phyloP scores from a whole-genome alignment of 2,329 filamentous ascomycete species.

The Colletotrichum zoysiae region DNA sequence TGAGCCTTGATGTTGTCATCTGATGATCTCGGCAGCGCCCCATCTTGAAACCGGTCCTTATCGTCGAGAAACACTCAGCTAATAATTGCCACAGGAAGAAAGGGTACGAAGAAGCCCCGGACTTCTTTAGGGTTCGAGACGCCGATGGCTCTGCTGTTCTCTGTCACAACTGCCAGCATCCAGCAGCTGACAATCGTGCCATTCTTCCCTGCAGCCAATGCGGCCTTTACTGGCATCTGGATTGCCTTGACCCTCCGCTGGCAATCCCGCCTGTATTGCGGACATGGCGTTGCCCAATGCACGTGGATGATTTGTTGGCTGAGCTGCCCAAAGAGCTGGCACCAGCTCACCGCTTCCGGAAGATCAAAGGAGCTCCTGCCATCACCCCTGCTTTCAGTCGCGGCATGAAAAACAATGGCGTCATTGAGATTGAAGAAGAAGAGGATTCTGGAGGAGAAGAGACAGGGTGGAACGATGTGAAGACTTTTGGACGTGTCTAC shows the following conservation, averaged over 20 bases:
- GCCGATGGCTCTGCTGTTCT: slow-evolving; percentile 80
- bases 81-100: slow-evolving; percentile 59
- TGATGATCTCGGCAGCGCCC: slow-evolving; percentile 3
- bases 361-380: slow-evolving; percentile 65
- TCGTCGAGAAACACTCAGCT: slow-evolving; percentile 44
- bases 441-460: slow-evolving; percentile 69
- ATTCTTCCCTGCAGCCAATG: slow-evolving; percentile 92
- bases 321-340: slow-evolving; percentile 68
- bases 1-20: slow-evolving; percentile 1
- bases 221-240: slow-evolving; percentile 87
- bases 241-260: slow-evolving; percentile 89
- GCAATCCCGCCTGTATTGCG: slow-evolving; percentile 81
- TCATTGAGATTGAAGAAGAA: slow-evolving; percentile 77
- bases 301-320: slow-evolving; percentile 81
- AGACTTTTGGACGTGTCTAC: slow-evolving; percentile 74
- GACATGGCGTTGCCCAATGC: slow-evolving; percentile 90
- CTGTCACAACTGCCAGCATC: slow-evolving; percentile 80
- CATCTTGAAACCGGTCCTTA: neutral
- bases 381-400: slow-evolving; percentile 69
- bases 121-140: slow-evolving; percentile 78
- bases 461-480: slow-evolving; percentile 68
- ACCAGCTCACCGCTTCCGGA: slow-evolving; percentile 72
- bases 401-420: slow-evolving; percentile 77
- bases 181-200: slow-evolving; percentile 72
- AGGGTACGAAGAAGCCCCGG: slow-evolving; percentile 72